Evolutionary conservation across 1,139 yeast species (phyloP), one percentile per base, ranked within the genome.

Genomic region (Candida sp.): DNA sequence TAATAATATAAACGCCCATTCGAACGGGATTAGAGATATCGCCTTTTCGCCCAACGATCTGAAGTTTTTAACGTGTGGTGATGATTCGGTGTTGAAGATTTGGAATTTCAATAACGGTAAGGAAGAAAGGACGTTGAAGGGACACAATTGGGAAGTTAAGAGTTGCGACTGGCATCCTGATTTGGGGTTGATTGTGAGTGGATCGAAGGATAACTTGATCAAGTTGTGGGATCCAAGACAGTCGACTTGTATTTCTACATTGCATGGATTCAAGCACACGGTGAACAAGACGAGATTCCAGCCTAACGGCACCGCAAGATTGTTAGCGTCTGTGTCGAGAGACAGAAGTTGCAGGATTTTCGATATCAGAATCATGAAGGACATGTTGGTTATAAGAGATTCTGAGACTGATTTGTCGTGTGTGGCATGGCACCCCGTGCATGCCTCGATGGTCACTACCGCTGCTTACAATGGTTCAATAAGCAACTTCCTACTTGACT

Each of bases 91-190:
- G 5, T 72, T 94, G 53, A 94, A 94, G 65, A 86, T 94, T 43
- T 94, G 98, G 98, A 91, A 93, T 67, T 94, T 94, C 69, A 88
- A 90, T 65, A 90, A 89, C 58, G 97, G 96, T 46, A 77, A 83
- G 52, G 96, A 91, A 61, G 99, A 94, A 65, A 71, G 91, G 44
- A 78, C 84, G 1, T 76, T 94, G 47, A 81, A 85, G 28, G 99
- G 98, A 1, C 99, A 94, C 69, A 97, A 96, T 65, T 94, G 99
- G 99, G 99, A 94, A 70, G 98, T 94, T 32, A 94, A 94, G 66
- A 85, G 94, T 53, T 92, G 96, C 49, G 98, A 94, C 67, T 94
- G 99, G 99, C 99, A 94, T 68, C 90, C 96, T 6, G 78, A 82
- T 17, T 72, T 91, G 67, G 98, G 98, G 0, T 77, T 96, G 38